Evolutionary conservation across 2,329 filamentous ascomycete genomes (phyloP).

Genomic region (Hirsutella minnesotensis): DNA sequence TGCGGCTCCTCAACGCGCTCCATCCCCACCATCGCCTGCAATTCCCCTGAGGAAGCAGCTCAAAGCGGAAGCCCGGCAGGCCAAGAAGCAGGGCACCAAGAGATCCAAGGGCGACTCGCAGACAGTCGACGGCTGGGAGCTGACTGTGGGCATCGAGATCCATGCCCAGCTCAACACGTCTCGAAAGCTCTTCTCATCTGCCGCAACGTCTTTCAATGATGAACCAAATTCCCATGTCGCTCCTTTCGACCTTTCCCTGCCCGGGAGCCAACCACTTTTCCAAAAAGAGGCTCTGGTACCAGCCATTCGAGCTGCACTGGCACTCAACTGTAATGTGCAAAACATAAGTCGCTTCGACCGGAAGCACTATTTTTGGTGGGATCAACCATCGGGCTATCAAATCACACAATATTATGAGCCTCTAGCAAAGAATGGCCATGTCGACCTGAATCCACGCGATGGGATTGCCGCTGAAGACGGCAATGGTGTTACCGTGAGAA

Average conservation of each 20-base stretch:
- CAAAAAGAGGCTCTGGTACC: slow-evolving; percentile 75
- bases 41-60: slow-evolving; percentile 58
- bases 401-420: slow-evolving; percentile 90
- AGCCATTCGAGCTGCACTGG: slow-evolving; percentile 79
- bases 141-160: slow-evolving; percentile 94
- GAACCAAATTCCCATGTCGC: slow-evolving; percentile 78
- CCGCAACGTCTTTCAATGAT: slow-evolving; percentile 51
- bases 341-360: slow-evolving; percentile 74
- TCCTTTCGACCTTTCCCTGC: slow-evolving; percentile 78
- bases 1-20: slow-evolving; percentile 13
- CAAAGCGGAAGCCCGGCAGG: slow-evolving; percentile 58
- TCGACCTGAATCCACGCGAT: slow-evolving; percentile 63
- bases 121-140: slow-evolving; percentile 63
- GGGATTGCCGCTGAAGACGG: slow-evolving; percentile 69
- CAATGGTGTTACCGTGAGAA: slow-evolving; percentile 59
- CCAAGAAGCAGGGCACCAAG: slow-evolving; percentile 51
- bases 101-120: slow-evolving; percentile 34
- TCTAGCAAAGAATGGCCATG: slow-evolving; percentile 55
- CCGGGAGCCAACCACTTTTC: slow-evolving; percentile 79
- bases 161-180: slow-evolving; percentile 89
- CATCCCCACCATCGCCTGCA: slow-evolving; percentile 8
- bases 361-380: slow-evolving; percentile 99
- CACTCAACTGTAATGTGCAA: slow-evolving; percentile 70
- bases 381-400: slow-evolving; percentile 92
- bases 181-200: slow-evolving; percentile 78